A percentile compares a stretch with the other conserved stretches of the same genome.
phyloP scores from a whole-genome alignment of 192 early-diverging fungal species.

The Lunasporangiospora selenospora region DNA sequence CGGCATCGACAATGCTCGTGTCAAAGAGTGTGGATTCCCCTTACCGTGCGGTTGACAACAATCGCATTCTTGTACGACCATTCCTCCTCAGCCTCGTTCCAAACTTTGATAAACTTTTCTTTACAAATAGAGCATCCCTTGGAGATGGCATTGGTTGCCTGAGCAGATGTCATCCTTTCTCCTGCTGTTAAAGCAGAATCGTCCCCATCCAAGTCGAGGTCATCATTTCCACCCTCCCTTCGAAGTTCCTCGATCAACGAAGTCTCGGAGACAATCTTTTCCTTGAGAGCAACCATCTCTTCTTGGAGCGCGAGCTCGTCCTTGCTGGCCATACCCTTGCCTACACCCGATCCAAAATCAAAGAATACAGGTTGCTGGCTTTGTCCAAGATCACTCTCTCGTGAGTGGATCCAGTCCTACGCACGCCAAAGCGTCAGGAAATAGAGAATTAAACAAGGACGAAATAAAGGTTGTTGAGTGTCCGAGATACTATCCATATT shows the following conservation, averaged over 20 bases:
- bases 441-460: too few relatives aligned
- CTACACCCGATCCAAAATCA: conserved; percentile 24
- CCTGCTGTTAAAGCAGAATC: conserved; percentile 53
- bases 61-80: conserved; percentile 80
- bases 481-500: neutral
- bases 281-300: conserved; percentile 34
- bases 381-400: conserved; percentile 44
- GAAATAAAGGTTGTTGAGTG: neutral
- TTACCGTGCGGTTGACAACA: conserved; percentile 61
- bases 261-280: conserved; percentile 30
- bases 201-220: conserved; percentile 50
- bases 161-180: too few relatives aligned
- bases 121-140: conserved; percentile 78
- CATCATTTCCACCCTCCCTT: conserved; percentile 18
- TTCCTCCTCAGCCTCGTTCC: conserved; percentile 78
- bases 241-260: conserved; percentile 19
- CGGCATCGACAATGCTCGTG: too few relatives aligned
- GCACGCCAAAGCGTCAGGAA: too few relatives aligned
- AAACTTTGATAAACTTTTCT: conserved; percentile 75
- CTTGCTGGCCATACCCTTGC: conserved; percentile 29
- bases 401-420: conserved; percentile 55
- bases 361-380: conserved; percentile 46
- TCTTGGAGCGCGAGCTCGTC: conserved; percentile 30
- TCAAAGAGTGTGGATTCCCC: too few relatives aligned
- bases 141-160: conserved; percentile 46